Evolutionary conservation across 1,139 yeast genomes (phyloP), one percentile per base, ranked within the genome.

Genomic region (Pichia sp.): DNA sequence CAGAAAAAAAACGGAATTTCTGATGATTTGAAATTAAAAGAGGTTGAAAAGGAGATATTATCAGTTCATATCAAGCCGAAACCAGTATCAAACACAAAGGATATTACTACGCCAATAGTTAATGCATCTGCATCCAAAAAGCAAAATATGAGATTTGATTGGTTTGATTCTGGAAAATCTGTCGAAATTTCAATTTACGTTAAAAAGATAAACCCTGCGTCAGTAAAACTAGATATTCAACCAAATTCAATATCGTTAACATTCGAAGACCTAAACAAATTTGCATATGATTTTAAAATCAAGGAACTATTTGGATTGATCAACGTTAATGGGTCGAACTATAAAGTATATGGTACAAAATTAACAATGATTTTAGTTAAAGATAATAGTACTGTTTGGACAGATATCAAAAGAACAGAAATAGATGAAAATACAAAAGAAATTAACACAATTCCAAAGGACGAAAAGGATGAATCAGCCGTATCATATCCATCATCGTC

Each of bases 161-260:
- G 94, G 89, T 88, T 82, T 65, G 96, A 89, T 63, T 72, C 80
- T 22, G 63, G 69, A 16, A 70, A 70, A 1, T 63, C 67, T 3
- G 76, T 89, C 16, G 80, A 82, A 7, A 71, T 90, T 32, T 80
- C 95, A 1, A 69, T 92, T 8, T 92, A 84, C 58, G 80, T 88
- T 48, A 82, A 84, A 55, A 77, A 77, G 39, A 56, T 64, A 15
- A 53, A 53, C 2, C 32, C 53, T 16, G 58, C 56, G 0, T 26
- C 57, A 11, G 52, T 63, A 7, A 45, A 45, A 6, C 53, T 57
- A 2, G 48, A 47, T 4, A 54, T 64, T 15, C 41, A 39, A 16
- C 12, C 49, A 7, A 43, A 44, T 6, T 48, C 58, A 2, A 4
- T 65, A 7, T 15, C 27, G 13, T 59, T 59, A 3, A 42, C 44